Evolutionary conservation across 768 basidiomycete species (phyloP).

Genomic region (Tephrocybe sp.): DNA sequence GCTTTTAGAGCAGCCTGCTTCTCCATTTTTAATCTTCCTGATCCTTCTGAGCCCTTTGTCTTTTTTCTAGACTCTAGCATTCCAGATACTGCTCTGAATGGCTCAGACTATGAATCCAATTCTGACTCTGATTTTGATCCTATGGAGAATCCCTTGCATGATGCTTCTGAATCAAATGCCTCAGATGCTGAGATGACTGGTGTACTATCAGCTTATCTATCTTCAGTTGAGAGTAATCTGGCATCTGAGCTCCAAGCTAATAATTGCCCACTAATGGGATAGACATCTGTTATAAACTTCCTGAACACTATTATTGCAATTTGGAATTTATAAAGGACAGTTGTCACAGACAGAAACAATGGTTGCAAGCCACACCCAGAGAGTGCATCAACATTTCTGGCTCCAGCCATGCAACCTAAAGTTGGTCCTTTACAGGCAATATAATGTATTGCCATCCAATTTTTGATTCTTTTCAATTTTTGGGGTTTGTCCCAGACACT

Average conservation of each 20-base stretch:
- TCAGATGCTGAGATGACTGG: background rate
- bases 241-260: conserved; percentile 4
- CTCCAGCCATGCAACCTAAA: too few relatives aligned
- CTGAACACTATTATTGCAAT: too few relatives aligned
- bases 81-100: conserved; percentile 1
- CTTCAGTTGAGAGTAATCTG: conserved; percentile 7
- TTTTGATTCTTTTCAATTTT: too few relatives aligned
- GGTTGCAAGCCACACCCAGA: too few relatives aligned
- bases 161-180: background rate
- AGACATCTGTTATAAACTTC: too few relatives aligned
- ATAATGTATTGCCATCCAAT: too few relatives aligned
- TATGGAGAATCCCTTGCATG: conserved; percentile 1
- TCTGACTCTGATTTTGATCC: conserved; percentile 1
- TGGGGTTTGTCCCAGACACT: too few relatives aligned
- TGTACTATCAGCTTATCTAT: conserved; percentile 3
- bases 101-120: background rate
- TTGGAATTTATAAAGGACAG: too few relatives aligned
- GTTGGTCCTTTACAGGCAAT: too few relatives aligned
- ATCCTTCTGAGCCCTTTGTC: background rate
- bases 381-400: too few relatives aligned
- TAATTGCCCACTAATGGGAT: conserved; percentile 3
- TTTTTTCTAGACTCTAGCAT: conserved; percentile 2
- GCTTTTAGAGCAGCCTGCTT: too few relatives aligned
- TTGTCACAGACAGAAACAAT: too few relatives aligned
- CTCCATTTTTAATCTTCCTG: background rate